Conservation (phyloP, 2,329 filamentous ascomycete species). For the Colletotrichum zoysiae region DNA sequence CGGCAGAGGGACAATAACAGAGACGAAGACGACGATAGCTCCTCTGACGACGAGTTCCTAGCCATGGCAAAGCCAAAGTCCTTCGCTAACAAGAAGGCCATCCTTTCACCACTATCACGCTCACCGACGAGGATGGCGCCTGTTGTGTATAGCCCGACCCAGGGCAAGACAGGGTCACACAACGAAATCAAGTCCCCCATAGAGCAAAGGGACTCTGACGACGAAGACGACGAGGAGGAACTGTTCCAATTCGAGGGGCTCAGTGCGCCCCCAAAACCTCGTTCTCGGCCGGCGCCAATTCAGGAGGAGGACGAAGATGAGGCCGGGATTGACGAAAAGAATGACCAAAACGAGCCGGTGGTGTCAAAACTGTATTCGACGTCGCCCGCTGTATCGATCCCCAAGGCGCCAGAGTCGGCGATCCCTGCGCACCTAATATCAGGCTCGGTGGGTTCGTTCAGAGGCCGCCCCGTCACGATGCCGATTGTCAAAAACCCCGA, state of each 20-base stretch:
- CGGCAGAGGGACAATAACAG: conserved; percentile 9
- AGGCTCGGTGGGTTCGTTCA: conserved; percentile 66
- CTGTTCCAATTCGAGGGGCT: conserved; percentile 62
- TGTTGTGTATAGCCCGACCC: conserved; percentile 24
- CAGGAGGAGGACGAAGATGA: conserved; percentile 54
- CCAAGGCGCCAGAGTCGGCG: conserved; percentile 47
- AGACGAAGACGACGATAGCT: conserved; percentile 48
- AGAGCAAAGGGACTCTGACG: conserved; percentile 30
- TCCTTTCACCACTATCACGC: conserved; percentile 36
- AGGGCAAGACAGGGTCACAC: conserved; percentile 10
- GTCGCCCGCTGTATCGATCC: conserved; percentile 59
- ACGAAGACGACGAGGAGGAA: conserved; percentile 49
- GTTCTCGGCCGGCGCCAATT: conserved; percentile 46
- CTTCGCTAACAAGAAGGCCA: conserved; percentile 47
- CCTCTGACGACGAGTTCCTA: conserved; percentile 57
- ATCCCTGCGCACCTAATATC: conserved; percentile 45
- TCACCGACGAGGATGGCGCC: conserved; percentile 30
- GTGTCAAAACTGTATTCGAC: conserved; percentile 54
- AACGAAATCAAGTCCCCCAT: not conserved
- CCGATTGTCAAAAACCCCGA: conserved; percentile 63
- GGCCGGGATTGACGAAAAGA: conserved; percentile 48
- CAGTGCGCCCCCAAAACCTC: conserved; percentile 48
- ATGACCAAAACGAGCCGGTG: conserved; percentile 33
- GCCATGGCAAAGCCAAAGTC: conserved; percentile 55
- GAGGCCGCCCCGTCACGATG: conserved; percentile 65